These are phyloP conservation scores for Sarocladium oryzae DNA, from an alignment of 2,329 filamentous ascomycete species.

Conservation along the genomic window DNA sequence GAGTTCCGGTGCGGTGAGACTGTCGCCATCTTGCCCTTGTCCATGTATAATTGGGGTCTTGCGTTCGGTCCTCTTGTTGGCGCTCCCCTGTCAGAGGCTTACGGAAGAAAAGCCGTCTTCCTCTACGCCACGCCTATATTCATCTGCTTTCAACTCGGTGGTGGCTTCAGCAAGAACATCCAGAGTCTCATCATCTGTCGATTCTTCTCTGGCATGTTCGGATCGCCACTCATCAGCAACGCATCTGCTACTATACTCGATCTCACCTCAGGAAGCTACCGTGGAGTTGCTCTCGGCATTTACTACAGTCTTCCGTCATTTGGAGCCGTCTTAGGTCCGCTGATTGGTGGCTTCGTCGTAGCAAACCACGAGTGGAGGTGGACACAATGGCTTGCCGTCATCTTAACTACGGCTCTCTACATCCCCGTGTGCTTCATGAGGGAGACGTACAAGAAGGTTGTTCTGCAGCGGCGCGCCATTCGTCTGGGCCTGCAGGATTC, in stretches of 20 bases:
- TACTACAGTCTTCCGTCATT: conserved; percentile 63
- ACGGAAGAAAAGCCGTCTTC: conserved; percentile 44
- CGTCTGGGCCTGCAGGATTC: conserved; percentile 19
- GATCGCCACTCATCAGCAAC: conserved; percentile 56
- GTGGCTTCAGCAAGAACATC: conserved; percentile 61
- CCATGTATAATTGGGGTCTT: conserved; percentile 21
- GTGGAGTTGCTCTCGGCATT: conserved; percentile 53
- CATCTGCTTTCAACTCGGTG: conserved; percentile 69
- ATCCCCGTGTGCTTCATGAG: conserved; percentile 50
- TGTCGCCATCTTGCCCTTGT: conserved; percentile 19
- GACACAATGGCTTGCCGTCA: conserved; percentile 36
- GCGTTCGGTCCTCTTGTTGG: conserved; percentile 57
- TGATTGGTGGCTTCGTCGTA: conserved; percentile 61
- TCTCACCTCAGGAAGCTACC: conserved; percentile 45
- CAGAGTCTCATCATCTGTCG: conserved; percentile 65
- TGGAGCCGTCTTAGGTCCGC: conserved; percentile 57
- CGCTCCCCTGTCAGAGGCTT: conserved; percentile 67
- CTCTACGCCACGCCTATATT: conserved; percentile 55
- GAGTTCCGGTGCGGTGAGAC: conserved; percentile 15
- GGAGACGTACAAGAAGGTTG: conserved; percentile 57
- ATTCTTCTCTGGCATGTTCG: conserved; percentile 59
- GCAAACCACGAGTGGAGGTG: conserved; percentile 61
- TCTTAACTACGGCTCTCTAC: conserved; percentile 38
- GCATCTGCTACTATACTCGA: conserved; percentile 57
- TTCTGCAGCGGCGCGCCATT: conserved; percentile 43